Conservation (phyloP, 768 basidiomycete species). For the Boletus subparvulus region DNA sequence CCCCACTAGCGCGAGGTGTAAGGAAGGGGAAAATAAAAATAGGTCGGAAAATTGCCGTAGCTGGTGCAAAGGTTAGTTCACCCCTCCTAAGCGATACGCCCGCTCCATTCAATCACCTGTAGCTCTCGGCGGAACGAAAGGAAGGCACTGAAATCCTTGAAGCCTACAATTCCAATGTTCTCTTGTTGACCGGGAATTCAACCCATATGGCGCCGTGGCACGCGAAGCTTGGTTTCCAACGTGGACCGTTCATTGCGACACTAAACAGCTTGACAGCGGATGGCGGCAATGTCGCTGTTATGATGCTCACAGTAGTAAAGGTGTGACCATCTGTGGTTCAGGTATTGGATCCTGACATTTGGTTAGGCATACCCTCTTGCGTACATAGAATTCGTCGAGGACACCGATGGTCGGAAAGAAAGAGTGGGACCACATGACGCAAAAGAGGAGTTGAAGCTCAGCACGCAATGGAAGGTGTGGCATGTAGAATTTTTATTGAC, state of each 20-base stretch:
- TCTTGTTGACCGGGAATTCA: constrained; percentile 80
- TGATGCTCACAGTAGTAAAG: constrained; percentile 75
- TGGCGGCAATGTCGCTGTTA: constrained; percentile 72
- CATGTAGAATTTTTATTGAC: background rate
- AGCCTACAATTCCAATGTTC: constrained; percentile 63
- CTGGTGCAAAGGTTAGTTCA: constrained; percentile 70
- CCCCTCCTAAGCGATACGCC: background rate
- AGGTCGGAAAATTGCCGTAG: constrained; percentile 82
- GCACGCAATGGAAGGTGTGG: constrained; percentile 72
- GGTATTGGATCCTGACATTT: background rate
- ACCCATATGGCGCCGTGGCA: constrained; percentile 88
- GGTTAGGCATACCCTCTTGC: constrained; percentile 69
- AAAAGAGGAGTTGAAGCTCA: constrained; percentile 60
- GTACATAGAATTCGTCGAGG: constrained; percentile 67
- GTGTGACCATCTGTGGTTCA: constrained; percentile 31
- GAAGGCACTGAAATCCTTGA: constrained; percentile 84
- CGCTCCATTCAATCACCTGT: background rate
- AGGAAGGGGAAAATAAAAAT: constrained; percentile 62
- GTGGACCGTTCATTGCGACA: constrained; percentile 65
- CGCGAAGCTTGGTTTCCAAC: constrained; percentile 77
- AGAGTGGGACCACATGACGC: constrained; percentile 65
- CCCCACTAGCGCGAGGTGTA: constrained; percentile 67
- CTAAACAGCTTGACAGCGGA: constrained; percentile 76
- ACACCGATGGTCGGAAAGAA: constrained; percentile 46
- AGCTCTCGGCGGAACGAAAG: constrained; percentile 70